A percentile compares a stretch with the other conserved stretches of the same genome.
These are phyloP conservation scores for Silene noctiflora DNA, from an alignment of 179 eudicot genomes.

Conservation along the genomic window DNA sequence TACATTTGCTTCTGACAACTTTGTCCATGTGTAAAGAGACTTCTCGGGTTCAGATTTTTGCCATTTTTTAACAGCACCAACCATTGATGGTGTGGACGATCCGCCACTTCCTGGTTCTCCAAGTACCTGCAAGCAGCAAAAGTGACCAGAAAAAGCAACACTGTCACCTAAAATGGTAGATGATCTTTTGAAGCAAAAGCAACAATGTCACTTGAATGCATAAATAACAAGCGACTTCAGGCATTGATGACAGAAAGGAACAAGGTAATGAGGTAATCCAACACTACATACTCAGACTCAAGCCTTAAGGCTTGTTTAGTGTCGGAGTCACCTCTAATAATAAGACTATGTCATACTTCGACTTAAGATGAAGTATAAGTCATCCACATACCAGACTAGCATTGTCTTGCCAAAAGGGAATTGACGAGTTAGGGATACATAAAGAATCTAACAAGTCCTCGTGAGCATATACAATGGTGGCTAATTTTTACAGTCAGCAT, in stretches of 20 bases:
- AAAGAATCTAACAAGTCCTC: no score
- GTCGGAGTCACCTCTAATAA: neutral
- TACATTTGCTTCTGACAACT: conserved; percentile 69
- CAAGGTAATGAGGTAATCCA: neutral
- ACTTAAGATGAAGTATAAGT: conserved; percentile 3
- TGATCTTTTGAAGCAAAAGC: conserved; percentile 11
- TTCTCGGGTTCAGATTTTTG: conserved; percentile 84
- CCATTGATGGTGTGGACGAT: conserved; percentile 99
- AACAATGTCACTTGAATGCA: neutral
- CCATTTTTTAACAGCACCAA: conserved; percentile 99
- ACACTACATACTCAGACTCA: neutral
- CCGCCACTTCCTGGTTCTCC: conserved; percentile 99
- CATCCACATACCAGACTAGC: neutral
- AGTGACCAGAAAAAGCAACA: conserved; percentile 8
- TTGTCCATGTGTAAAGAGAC: conserved; percentile 60
- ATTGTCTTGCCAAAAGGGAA: no score
- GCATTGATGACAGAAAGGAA: neutral
- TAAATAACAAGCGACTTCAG: neutral
- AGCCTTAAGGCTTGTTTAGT: neutral
- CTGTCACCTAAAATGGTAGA: neutral
- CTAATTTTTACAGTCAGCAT: no score
- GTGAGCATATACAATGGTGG: no score
- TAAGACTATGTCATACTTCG: neutral
- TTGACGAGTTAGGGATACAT: neutral
- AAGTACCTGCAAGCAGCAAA: conserved; percentile 53